A percentile compares a stretch with the other conserved stretches of the same genome.
These are phyloP conservation scores for Cercospora sp. DNA, from an alignment of 2,329 filamentous ascomycete genomes.

Conservation along the genomic window DNA sequence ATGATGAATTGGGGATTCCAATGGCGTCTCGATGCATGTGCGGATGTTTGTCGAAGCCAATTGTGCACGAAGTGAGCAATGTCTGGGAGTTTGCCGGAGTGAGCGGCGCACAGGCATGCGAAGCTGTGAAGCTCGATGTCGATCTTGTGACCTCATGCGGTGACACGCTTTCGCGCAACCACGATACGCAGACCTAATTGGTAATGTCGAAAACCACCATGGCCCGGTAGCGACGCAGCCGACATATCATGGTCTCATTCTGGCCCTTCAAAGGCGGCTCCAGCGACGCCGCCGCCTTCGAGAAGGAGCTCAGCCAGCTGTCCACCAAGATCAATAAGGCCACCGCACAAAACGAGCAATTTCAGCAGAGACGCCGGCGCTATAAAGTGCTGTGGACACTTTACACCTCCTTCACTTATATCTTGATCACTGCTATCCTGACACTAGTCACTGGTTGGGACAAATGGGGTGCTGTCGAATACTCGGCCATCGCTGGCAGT, in stretches of 20 bases:
- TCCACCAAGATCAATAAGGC: constrained; percentile 78
- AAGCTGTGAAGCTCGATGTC: neutral
- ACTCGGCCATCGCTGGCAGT: constrained; percentile 72
- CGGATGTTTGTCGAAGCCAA: neutral
- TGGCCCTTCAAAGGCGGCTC: constrained; percentile 86
- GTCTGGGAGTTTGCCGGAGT: neutral
- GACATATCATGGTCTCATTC: constrained; percentile 69
- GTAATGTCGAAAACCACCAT: neutral
- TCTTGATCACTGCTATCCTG: constrained; percentile 79
- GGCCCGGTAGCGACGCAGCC: constrained; percentile 1
- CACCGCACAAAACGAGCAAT: constrained; percentile 70
- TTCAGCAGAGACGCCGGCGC: constrained; percentile 71
- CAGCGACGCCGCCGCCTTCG: constrained; percentile 85
- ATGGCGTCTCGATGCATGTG: neutral
- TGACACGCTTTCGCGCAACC: neutral
- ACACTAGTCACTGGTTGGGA: constrained; percentile 81
- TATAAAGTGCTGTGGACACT: constrained; percentile 84
- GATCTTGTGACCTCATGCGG: constrained; percentile 6
- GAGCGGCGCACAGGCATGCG: neutral
- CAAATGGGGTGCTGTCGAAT: constrained; percentile 75
- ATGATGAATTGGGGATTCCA: neutral
- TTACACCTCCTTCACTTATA: constrained; percentile 86
- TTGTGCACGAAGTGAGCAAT: neutral
- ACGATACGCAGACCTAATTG: neutral
- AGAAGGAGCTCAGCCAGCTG: constrained; percentile 81